A percentile compares a stretch with the other conserved stretches of the same genome.
Conservation (phyloP, 2,329 filamentous ascomycete species). For the Colletotrichum siamense region DNA sequence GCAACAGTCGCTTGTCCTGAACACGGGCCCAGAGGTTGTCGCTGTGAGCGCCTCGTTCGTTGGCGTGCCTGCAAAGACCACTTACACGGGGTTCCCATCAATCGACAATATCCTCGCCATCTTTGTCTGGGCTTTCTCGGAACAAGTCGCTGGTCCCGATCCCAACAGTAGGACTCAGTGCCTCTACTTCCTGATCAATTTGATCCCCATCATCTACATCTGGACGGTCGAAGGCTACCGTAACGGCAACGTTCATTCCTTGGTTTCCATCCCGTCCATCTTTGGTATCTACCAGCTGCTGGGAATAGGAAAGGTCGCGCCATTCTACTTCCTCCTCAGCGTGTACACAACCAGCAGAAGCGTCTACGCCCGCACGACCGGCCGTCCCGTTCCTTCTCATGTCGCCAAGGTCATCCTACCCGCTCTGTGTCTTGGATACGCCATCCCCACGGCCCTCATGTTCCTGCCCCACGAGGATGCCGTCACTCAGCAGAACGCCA, state of each 20-base stretch:
- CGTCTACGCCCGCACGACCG: background rate
- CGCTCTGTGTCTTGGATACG: slow-evolving; percentile 19
- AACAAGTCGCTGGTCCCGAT: background rate
- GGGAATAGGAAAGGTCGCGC: slow-evolving; percentile 17
- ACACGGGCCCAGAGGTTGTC: background rate
- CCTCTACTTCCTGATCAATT: slow-evolving; percentile 22
- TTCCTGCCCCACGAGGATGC: background rate
- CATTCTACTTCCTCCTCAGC: slow-evolving; percentile 16
- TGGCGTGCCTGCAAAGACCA: background rate
- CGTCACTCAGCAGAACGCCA: background rate
- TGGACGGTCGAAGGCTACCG: slow-evolving; percentile 30
- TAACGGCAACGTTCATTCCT: slow-evolving; percentile 17
- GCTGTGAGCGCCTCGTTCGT: background rate
- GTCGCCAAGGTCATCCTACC: slow-evolving; percentile 24
- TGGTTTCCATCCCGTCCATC: slow-evolving; percentile 18
- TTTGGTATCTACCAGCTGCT: slow-evolving; percentile 17
- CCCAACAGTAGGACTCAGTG: background rate
- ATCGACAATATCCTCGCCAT: background rate
- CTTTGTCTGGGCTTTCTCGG: background rate
- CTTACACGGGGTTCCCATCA: background rate
- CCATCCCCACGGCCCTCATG: slow-evolving; percentile 18
- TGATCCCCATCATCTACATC: slow-evolving; percentile 27
- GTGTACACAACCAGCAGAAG: background rate
- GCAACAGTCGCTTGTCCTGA: background rate
- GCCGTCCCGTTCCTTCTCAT: slow-evolving; percentile 13